A percentile compares a stretch with the other conserved stretches of the same genome.
These are phyloP conservation scores for Komagataella phaffii DNA, from an alignment of 805 yeast genomes.

Conservation along the genomic window DNA sequence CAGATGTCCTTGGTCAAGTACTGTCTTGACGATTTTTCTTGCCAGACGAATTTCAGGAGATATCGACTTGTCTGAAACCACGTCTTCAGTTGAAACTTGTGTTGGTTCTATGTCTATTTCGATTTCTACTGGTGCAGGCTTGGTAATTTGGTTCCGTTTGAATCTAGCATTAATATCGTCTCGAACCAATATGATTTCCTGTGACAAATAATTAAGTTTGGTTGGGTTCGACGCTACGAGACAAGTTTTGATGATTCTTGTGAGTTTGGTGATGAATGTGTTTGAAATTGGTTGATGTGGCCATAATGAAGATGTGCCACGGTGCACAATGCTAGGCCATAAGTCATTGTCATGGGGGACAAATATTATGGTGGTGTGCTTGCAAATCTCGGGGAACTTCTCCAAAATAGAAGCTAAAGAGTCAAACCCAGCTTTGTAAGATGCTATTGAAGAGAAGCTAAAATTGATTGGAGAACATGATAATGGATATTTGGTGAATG, in stretches of 20 bases:
- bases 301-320: slow-evolving; percentile 46
- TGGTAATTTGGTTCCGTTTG: slow-evolving; percentile 52
- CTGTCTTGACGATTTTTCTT: slow-evolving; percentile 60
- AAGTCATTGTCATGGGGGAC: slow-evolving; percentile 92
- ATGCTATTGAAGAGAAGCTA: slow-evolving; percentile 31
- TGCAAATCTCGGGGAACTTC: slow-evolving; percentile 39
- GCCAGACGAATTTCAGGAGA: slow-evolving; percentile 42
- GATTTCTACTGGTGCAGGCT: slow-evolving; percentile 20
- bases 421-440: slow-evolving; percentile 61
- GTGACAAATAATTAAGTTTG: slow-evolving; percentile 65
- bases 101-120: slow-evolving; percentile 15
- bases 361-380: slow-evolving; percentile 46
- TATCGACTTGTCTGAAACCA: slow-evolving; percentile 10
- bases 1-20: slow-evolving; percentile 77
- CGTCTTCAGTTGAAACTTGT: slow-evolving; percentile 10
- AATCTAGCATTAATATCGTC: slow-evolving; percentile 65
- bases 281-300: slow-evolving; percentile 68
- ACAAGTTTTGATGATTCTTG: slow-evolving; percentile 38
- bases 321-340: slow-evolving; percentile 64
- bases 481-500: slow-evolving; percentile 60
- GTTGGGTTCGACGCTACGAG: slow-evolving; percentile 60
- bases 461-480: slow-evolving; percentile 29
- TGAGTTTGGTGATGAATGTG: slow-evolving; percentile 56
- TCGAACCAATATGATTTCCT: slow-evolving; percentile 63
- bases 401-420: slow-evolving; percentile 53